Conservation (phyloP, 225 moss, liverwort and hornwort species). For the Physcomitrellopsis africana region DNA sequence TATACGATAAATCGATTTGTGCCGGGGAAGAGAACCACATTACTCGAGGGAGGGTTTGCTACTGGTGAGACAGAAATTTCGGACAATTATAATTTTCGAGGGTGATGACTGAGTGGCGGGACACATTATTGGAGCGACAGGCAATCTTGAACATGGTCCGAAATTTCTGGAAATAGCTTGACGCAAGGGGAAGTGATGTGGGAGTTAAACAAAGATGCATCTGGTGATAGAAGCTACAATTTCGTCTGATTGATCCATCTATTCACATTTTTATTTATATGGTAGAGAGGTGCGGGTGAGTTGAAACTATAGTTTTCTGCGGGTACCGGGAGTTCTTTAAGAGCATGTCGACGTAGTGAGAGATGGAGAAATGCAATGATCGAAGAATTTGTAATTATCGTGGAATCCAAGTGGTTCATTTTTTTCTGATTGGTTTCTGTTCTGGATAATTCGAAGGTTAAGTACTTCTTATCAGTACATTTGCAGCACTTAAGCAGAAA, state of each 20-base stretch:
- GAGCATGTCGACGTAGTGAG: neutral
- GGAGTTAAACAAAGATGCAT: neutral
- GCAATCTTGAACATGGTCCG: neutral
- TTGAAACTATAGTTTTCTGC: neutral
- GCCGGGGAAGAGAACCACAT: neutral
- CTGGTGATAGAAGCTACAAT: neutral
- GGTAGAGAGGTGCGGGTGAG: neutral
- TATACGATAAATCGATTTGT: neutral
- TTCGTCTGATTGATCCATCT: neutral
- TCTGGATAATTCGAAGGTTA: too few species aligned
- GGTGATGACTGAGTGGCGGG: neutral
- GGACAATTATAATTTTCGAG: slow-evolving; percentile 5
- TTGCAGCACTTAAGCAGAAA: too few species aligned
- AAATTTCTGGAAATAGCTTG: neutral
- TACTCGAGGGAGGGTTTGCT: neutral
- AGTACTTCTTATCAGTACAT: too few species aligned
- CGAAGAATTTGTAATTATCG: neutral
- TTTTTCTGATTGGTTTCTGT: too few species aligned
- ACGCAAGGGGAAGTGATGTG: neutral
- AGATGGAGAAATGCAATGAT: neutral
- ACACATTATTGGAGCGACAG: neutral
- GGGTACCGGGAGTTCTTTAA: neutral
- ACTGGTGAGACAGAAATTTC: neutral
- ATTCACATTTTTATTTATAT: neutral
- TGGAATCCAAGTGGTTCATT: neutral